Evolutionary conservation across 2,329 filamentous ascomycete genomes (phyloP).

Genomic region (Clonostachys solani): DNA sequence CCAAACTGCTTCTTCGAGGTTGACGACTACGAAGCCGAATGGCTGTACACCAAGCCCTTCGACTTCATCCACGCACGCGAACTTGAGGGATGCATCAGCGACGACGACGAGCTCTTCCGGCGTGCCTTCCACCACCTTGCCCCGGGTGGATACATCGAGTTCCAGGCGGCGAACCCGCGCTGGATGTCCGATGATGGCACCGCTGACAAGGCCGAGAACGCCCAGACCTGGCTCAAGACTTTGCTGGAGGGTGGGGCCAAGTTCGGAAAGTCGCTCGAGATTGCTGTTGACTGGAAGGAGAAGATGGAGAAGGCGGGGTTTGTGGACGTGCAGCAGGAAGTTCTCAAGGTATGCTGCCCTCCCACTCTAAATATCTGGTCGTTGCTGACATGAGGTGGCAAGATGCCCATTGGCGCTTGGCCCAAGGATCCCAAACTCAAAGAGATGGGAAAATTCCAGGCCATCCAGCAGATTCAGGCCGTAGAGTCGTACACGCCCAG

Average conservation of each 20-base stretch:
- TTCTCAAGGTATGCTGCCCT: no score
- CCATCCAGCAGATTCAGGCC: constrained; percentile 35
- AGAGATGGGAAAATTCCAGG: constrained; percentile 27
- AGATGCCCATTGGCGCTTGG: constrained; percentile 10
- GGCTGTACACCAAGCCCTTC: constrained; percentile 29
- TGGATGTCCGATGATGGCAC: constrained; percentile 20
- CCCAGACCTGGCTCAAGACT: constrained; percentile 16
- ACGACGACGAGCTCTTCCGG: constrained; percentile 21
- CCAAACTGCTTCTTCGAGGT: constrained; percentile 55
- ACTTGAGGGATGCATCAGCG: constrained; percentile 16
- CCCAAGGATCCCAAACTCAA: constrained; percentile 32
- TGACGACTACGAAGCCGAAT: constrained; percentile 54
- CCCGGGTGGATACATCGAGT: constrained; percentile 28
- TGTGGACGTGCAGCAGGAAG: constrained; percentile 21
- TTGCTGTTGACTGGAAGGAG: constrained; percentile 13
- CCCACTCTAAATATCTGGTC: no score
- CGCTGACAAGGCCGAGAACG: constrained; percentile 15
- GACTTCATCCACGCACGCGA: constrained; percentile 26
- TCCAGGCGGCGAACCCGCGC: constrained; percentile 20
- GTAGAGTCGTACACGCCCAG: constrained; percentile 31
- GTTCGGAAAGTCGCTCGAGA: constrained; percentile 19
- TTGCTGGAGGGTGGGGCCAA: constrained; percentile 18
- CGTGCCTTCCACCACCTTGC: constrained; percentile 20
- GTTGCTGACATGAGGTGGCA: no score
- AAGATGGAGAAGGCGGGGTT: constrained; percentile 32